Evolutionary conservation across 1,139 yeast species (phyloP), one percentile per base, ranked within the genome.

Genomic region (Debaryomyces fabryi): DNA sequence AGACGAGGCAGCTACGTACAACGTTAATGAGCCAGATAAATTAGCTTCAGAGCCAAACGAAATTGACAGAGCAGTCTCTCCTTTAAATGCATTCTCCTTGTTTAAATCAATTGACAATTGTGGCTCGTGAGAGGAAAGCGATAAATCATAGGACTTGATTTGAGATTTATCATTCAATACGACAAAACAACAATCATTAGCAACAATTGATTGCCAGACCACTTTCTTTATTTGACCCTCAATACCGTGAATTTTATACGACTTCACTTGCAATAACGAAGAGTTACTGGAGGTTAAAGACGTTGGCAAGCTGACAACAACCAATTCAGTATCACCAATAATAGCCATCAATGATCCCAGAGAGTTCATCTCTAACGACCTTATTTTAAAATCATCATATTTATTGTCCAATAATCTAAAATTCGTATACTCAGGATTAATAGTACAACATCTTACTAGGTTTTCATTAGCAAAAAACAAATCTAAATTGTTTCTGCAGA

Each of bases 331-430:
- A 15, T 58, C 60, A 3, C 77, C 76, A 2, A 72, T 60, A 6
- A 67, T 51, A 4, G 77, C 78, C 46, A 74, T 54, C 29, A 66
- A 62, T 1, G 65, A 58, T 2, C 71, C 74, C 51, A 61, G 61
- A 1, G 59, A 50, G 51, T 72, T 73, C 45, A 72, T 53, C 1
- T 53, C 50, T 45, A 75, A 57, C 2, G 63, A 55, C 9, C 52
- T 46, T 18, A 72, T 65, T 20, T 58, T 60, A 45, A 60, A 62
- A 6, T 48, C 44, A 21, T 33, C 47, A 36, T 41, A 23, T 8
- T 38, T 39, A 18, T 44, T 51, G 16, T 53, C 52, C 37, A 45
- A 61, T 13, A 58, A 50, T 39, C 58, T 56, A 52, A 68, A 72
- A 38, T 64, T 60, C 15, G 53, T 51, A 2, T 61, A 49, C 16